Percentiles rank a stretch among this genome's conserved stretches.
These are phyloP conservation scores for Cryptococcus wingfieldii DNA, from an alignment of 1,284 basidiomycete species.

Conservation along the genomic window DNA sequence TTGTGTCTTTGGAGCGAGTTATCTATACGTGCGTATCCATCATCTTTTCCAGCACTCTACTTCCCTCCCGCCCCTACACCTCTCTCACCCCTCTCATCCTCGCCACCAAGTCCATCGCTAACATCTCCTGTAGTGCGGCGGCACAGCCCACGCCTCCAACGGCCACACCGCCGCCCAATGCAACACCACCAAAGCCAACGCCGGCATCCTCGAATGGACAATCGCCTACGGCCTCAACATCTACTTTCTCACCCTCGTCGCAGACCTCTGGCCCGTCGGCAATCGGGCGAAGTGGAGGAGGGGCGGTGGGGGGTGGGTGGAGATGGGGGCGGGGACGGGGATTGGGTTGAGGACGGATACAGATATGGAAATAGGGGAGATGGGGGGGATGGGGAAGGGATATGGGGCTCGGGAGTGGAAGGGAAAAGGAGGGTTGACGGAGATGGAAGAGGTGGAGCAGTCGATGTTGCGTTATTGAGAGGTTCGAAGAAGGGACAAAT, in stretches of 20 bases:
- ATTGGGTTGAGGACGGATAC: background rate
- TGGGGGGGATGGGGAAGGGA: background rate
- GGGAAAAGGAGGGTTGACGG: constrained; percentile 9
- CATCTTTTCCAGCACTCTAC: too few relatives aligned
- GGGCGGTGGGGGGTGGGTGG: too few relatives aligned
- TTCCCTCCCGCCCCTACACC: too few relatives aligned
- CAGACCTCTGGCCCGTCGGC: constrained; percentile 39
- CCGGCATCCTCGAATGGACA: constrained; percentile 51
- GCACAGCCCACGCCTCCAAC: constrained; percentile 14
- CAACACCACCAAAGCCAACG: constrained; percentile 47
- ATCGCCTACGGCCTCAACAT: constrained; percentile 49
- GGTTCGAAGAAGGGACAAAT: background rate
- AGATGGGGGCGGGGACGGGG: background rate
- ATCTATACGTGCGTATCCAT: constrained; percentile 32
- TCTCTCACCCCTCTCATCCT: background rate
- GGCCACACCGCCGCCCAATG: constrained; percentile 33
- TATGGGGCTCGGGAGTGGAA: too few relatives aligned
- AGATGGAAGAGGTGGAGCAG: constrained; percentile 1
- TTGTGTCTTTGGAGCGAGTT: constrained; percentile 50
- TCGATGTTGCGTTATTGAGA: background rate
- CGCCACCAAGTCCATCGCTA: background rate
- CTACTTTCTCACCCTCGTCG: constrained; percentile 42
- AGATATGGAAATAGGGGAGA: background rate
- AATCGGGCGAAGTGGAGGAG: constrained; percentile 37
- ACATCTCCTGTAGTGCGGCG: constrained; percentile 28